Evolutionary conservation across 2,329 filamentous ascomycete species (phyloP), one percentile per base, ranked within the genome.

Genomic region (Aspergillus tubingensis): DNA sequence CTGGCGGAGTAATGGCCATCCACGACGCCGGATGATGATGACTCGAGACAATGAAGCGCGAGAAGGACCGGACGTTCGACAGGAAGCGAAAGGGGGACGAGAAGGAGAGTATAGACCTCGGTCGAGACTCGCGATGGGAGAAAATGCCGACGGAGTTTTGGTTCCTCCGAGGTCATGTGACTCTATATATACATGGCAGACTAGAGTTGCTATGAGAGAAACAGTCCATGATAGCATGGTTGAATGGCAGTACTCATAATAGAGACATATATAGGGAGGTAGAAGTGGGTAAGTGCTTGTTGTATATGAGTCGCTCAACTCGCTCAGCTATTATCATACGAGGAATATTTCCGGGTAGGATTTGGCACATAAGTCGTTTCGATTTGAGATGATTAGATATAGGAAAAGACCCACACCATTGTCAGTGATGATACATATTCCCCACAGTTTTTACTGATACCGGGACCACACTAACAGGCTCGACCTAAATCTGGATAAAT

Each of bases 1-100:
- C 25, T 41, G 53, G 8, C 39, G 30, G 19, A 43, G 52, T 53
- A 61, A 63, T 53, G 54, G 61, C 59, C 56, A 52, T 59, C 53
- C 55, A 61, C 54, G 32, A 23, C 17, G 25, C 11, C 27, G 32
- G 49, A 41, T 38, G 43, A 30, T 51, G 36, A 54, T 48, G 41
- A 51, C 21, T 41, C 43, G 54, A 41, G 52, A 19, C 23, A 6
- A 27, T 17, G 25, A 54, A 36, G 57, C 32, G 48, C 38, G 44
- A 57, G 53, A 11, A 23, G n/a, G 51, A 36, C 19, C 32, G 36
- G 47, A 54, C 13, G 39, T 23, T 55, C 50, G 44, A 58, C 43
- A 49, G 15, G 36, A 32, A 43, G 52, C 43, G 21, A 30, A 23
- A 5, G 21, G 38, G 30, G 36, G 41, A 51, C n/a, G 19, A 30